A percentile compares a stretch with the other conserved stretches of the same genome.
Evolutionary conservation across 1,284 basidiomycete species (phyloP).

Genomic region (Coniferiporia sulphurascens): DNA sequence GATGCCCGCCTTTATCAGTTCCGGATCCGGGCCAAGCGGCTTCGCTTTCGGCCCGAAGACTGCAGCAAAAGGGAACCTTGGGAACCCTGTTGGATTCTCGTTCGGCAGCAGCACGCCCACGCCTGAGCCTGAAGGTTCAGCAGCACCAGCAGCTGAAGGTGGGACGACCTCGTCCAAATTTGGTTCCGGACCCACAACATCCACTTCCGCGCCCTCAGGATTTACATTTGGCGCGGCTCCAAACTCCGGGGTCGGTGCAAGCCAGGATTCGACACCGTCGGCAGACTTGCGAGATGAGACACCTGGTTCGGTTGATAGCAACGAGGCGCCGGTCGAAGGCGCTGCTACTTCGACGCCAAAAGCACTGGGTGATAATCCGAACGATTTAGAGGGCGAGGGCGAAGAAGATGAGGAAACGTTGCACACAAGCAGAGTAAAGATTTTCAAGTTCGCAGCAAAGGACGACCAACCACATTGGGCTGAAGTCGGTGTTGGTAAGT

Average conservation of each 20-base stretch:
- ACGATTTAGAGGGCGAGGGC: conserved; percentile 67
- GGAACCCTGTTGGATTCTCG: conserved; percentile 18
- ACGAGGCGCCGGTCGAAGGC: conserved; percentile 12
- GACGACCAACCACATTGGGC: conserved; percentile 52
- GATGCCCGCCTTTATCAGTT: neutral
- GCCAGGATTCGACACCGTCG: neutral
- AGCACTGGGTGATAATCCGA: conserved; percentile 38
- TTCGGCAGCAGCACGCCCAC: conserved; percentile 43
- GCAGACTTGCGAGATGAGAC: conserved; percentile 16
- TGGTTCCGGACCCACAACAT: neutral
- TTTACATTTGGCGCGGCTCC: conserved; percentile 1
- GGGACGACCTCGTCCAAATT: neutral
- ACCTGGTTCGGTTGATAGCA: conserved; percentile 23
- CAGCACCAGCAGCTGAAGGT: conserved; percentile 14
- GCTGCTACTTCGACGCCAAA: conserved; percentile 21
- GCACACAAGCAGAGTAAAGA: conserved; percentile 56
- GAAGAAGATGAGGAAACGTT: conserved; percentile 79
- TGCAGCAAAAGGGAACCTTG: conserved; percentile 35
- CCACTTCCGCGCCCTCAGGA: neutral
- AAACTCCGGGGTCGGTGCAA: neutral
- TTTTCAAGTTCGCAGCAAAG: conserved; percentile 49
- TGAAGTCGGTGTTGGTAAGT: conserved; percentile 56
- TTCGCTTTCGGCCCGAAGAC: conserved; percentile 9
- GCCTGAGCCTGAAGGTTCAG: conserved; percentile 24
- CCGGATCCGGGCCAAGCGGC: neutral